Evolutionary conservation across 2,329 filamentous ascomycete genomes (phyloP), one percentile per base, ranked within the genome.

Genomic region (Phialophora verrucosa): DNA sequence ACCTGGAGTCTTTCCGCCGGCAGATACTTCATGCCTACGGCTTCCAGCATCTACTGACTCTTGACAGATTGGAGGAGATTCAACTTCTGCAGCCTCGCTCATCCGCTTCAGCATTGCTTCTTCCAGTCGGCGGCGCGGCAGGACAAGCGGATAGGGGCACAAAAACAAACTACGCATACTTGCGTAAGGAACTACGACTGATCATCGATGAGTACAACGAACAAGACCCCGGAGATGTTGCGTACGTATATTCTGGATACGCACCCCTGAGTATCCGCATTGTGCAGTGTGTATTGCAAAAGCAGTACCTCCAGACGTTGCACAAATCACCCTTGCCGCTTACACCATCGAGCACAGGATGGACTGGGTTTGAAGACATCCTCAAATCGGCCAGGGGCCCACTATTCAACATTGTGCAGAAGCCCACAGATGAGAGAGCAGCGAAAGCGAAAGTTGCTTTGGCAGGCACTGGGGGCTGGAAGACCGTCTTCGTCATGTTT

Each of bases 221-320:
- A 78, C 89, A 95, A 66, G 91, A 96, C 55, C 95, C 95, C 2
- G 91, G 95, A 74, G 95, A 99, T 73, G 90, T 98, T 68, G 91
- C 93, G n/a, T 99, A 99, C 74, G 93, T 97, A 11, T 99, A 98
- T 79, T 96, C 92, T 70, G 96, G 95, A 60, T 99, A 98, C 76
- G 95, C 96, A 4, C 96, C 95, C 0, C 85, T 99, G 12, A 96
- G 92, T 53, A 87, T 98, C 62, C 89, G 95, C 17, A 86, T 99
- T 4, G 90, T 99, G 5, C 96, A 99, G 78, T 95, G 92, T 75
- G 87, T 98, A 58, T 80, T 99, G 56, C 93, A 98, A 77, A 99
- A 99, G 78, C 88, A 92, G 64, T 91, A 93, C 71, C 82, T 99
- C 32, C 82, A 89, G 64, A 88, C 86, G 4, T 85, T 93, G 11